Base-by-base conservation (phyloP, 306 rosid genomes). In the Fagus crenata region DNA sequence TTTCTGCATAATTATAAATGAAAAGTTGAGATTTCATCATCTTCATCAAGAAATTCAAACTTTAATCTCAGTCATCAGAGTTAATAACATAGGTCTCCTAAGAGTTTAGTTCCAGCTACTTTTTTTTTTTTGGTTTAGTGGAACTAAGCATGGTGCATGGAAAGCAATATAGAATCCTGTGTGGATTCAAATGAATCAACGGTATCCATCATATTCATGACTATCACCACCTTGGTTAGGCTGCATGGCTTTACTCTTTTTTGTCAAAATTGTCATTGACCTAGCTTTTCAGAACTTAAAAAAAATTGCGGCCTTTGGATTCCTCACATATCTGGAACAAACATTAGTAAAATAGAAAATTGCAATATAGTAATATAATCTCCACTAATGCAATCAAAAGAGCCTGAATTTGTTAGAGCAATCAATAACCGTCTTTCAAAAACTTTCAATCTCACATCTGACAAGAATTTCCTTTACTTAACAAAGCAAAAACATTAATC, bases 1-100 rank as follows among this genome's bases (percentile, higher is more conserved):
- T 89, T 92, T 81, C 98, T 94, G 93, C 86, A 70, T 54, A 18
- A 36, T 65, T 72, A 58, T 4, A 73, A 78, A 70, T 78, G 43
- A 9, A 70, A 74, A 42, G 15, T 39, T 77, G 70, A 80, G 76
- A 53, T 69, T 61, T 49, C 42, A 36, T 61, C 59, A 31, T 56
- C 61, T 49, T 55, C 1, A 68, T 2, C 39, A 12, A 53, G 49
- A 58, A 1, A 13, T 39, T 2, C 4, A 22, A 59, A 71, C 18
- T 72, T 22, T 49, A 68, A 81, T 22, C 17, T 41, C 61, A 46
- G 33, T 28, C 53, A 39, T 18, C 43, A 0, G n/a, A 37, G 70
- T 17, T 37, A 5, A 37, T 17, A 37, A 17, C 49, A 65, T 15
- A 39, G 67, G n/a, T 33, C 7, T 7, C 32, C 3, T 11, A 8